Conservation (phyloP, 441 rosid genomes). For the Pelargonium myrrhifolium region DNA sequence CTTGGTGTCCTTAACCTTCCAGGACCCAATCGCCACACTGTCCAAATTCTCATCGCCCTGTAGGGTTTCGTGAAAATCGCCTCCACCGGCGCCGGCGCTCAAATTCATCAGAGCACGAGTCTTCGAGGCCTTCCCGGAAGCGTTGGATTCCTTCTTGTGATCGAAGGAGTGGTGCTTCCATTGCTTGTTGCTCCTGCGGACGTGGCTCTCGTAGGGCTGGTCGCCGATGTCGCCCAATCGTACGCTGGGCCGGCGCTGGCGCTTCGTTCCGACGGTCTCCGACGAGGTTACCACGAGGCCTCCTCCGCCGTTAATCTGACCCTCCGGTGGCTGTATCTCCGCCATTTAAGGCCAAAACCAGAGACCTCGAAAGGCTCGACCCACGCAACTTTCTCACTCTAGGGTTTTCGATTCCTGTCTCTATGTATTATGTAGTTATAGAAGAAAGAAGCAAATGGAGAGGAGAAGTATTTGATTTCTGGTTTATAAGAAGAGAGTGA, state of each 20-base stretch:
- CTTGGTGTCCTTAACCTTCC: neutral
- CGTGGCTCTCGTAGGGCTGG: constrained; percentile 37
- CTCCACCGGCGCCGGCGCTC: neutral
- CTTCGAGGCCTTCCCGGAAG: constrained; percentile 22
- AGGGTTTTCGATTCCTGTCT: neutral
- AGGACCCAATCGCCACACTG: neutral
- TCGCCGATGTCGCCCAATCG: constrained; percentile 72
- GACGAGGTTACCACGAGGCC: neutral
- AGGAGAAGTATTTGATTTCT: neutral
- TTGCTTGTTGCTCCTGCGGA: constrained; percentile 39
- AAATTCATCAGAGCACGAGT: neutral
- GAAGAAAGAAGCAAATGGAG: neutral
- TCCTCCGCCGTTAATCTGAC: neutral
- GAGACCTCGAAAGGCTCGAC: neutral
- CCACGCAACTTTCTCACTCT: neutral
- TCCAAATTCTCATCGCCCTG: neutral
- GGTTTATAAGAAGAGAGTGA: neutral
- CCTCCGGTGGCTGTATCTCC: neutral
- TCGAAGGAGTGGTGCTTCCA: constrained; percentile 36
- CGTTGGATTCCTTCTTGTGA: constrained; percentile 22
- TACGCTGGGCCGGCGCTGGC: constrained; percentile 68
- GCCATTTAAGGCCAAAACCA: neutral
- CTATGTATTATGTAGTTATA: neutral
- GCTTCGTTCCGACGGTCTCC: constrained; percentile 35
- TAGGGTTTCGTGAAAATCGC: too few relatives aligned